phyloP scores from a whole-genome alignment of 2,329 filamentous ascomycete genomes.

The Microcyclospora pomicola region DNA sequence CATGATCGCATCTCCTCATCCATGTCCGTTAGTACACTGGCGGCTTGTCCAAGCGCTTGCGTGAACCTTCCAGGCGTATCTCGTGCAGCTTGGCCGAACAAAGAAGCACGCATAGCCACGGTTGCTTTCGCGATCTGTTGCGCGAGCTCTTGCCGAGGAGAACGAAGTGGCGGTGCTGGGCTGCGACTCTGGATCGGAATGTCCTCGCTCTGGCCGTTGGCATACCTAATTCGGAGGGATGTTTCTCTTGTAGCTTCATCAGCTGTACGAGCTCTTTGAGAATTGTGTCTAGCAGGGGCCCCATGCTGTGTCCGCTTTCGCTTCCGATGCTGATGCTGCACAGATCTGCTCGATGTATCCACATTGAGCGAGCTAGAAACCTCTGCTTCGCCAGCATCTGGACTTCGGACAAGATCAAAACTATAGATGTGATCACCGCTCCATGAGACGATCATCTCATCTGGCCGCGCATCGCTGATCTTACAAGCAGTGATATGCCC shows the following conservation, averaged over 20 bases:
- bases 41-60: constrained; percentile 22
- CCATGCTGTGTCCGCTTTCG: constrained; percentile 37
- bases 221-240: constrained; percentile 43
- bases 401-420: constrained; percentile 48
- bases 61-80: constrained; percentile 25
- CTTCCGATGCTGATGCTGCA: constrained; percentile 30
- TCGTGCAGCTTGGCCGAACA: constrained; percentile 28
- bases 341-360: neutral
- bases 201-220: constrained; percentile 46
- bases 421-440: constrained; percentile 46
- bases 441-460: constrained; percentile 56
- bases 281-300: constrained; percentile 4
- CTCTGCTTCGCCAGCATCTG: constrained; percentile 36
- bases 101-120: constrained; percentile 39
- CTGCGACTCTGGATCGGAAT: constrained; percentile 32
- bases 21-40: constrained; percentile 39
- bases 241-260: constrained; percentile 23
- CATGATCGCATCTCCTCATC: constrained; percentile 39
- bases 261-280: constrained; percentile 36
- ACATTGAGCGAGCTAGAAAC: neutral
- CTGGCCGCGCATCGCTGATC: constrained; percentile 54
- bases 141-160: constrained; percentile 35
- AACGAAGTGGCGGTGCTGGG: constrained; percentile 13
- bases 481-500: constrained; percentile 58
- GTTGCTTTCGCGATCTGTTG: constrained; percentile 42